phyloP scores from a whole-genome alignment of 805 yeast species.

The Candida nonsorbophila region DNA sequence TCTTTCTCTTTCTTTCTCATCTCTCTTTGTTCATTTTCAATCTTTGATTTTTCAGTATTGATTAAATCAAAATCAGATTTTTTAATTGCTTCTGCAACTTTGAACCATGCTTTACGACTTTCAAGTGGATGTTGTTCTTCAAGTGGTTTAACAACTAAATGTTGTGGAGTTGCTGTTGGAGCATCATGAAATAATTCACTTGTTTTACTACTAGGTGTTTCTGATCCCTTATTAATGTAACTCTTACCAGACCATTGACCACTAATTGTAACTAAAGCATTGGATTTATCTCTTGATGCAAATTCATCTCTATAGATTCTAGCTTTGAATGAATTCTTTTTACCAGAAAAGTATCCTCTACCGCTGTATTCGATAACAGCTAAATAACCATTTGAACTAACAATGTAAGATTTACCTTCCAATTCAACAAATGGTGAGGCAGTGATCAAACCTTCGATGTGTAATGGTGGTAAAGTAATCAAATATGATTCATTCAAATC shows the following conservation, averaged over 20 bases:
- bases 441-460: conserved; percentile 86
- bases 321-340: conserved; percentile 89
- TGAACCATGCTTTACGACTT: conserved; percentile 82
- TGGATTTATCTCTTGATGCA: conserved; percentile 46
- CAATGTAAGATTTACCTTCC: conserved; percentile 83
- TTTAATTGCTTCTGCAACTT: conserved; percentile 84
- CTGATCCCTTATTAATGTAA: conserved; percentile 52
- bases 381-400: conserved; percentile 71
- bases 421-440: conserved; percentile 94
- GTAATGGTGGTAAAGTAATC: conserved; percentile 89
- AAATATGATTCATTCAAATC: conserved; percentile 63
- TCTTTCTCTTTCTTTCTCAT: conserved; percentile 68
- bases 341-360: conserved; percentile 92
- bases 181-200: conserved; percentile 64
- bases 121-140: conserved; percentile 78
- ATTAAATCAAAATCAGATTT: conserved; percentile 72
- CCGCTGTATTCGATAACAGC: conserved; percentile 79
- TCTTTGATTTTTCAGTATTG: conserved; percentile 64
- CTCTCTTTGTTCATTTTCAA: conserved; percentile 85
- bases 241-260: conserved; percentile 94
- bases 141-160: conserved; percentile 70
- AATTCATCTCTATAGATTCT: conserved; percentile 56
- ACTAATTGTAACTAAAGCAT: conserved; percentile 68
- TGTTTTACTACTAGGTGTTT: conserved; percentile 38
- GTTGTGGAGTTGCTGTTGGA: conserved; percentile 42